Percentiles rank a stretch among this genome's conserved stretches.
Evolutionary conservation across 2,329 filamentous ascomycete genomes (phyloP).

Genomic region (Pseudohalonectria lignicola): DNA sequence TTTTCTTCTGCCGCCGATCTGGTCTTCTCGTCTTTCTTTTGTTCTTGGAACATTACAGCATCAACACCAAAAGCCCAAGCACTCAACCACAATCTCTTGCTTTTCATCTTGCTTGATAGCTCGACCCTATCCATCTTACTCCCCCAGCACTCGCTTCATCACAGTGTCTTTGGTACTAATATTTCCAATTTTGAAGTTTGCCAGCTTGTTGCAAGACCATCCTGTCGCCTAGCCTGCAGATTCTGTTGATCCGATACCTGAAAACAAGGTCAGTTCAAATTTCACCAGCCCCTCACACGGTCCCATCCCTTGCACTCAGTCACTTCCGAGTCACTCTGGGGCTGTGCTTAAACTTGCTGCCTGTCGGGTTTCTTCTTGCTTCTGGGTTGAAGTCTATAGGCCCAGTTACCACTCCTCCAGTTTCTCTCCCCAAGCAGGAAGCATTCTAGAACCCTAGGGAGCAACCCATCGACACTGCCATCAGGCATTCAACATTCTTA

Average conservation of each 20-base stretch:
- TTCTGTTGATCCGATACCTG: background rate
- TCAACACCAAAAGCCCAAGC: constrained; percentile 26
- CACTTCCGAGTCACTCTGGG: too few species aligned
- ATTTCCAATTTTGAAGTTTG: constrained; percentile 23
- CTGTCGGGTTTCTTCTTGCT: too few species aligned
- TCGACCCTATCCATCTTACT: constrained; percentile 48
- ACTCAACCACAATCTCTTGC: constrained; percentile 35
- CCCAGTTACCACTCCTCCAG: too few species aligned
- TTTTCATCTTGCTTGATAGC: constrained; percentile 47
- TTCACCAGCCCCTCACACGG: too few species aligned
- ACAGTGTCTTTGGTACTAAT: constrained; percentile 40
- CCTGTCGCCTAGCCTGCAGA: background rate
- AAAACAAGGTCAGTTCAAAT: background rate
- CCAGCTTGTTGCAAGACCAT: constrained; percentile 2
- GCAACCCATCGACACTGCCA: too few species aligned
- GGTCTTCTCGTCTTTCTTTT: constrained; percentile 10
- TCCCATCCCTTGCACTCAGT: too few species aligned
- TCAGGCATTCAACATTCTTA: too few species aligned
- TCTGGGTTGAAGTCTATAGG: too few species aligned
- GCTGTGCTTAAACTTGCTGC: too few species aligned
- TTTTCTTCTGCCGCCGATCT: constrained; percentile 3
- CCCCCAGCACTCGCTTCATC: constrained; percentile 38
- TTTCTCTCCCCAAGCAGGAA: too few species aligned
- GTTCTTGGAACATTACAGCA: constrained; percentile 9
- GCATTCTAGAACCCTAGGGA: too few species aligned